Conservation (phyloP, 148 eudicot genomes). For the Pouteria glomerata region DNA sequence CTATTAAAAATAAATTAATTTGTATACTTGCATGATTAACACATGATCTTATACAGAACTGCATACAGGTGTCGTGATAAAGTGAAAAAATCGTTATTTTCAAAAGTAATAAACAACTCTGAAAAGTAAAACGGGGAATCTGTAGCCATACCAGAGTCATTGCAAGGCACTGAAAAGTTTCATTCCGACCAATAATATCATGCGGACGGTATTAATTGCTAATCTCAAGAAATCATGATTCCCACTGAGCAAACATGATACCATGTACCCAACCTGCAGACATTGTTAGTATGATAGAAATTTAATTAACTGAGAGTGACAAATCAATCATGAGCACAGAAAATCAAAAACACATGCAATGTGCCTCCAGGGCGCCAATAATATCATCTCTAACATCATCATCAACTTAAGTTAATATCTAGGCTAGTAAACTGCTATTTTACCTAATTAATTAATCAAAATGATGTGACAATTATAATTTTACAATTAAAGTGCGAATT, state of each 20-base stretch:
- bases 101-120: neutral
- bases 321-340: neutral
- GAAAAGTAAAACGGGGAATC: neutral
- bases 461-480: no score
- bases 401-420: no score
- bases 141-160: slow-evolving; percentile 76
- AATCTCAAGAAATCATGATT: slow-evolving; percentile 91
- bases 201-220: slow-evolving; percentile 94
- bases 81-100: neutral
- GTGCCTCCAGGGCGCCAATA: neutral
- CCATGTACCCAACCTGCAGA: slow-evolving; percentile 94
- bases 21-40: neutral
- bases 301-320: slow-evolving; percentile 4
- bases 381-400: neutral
- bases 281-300: slow-evolving; percentile 12
- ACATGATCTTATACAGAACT: neutral
- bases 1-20: no score
- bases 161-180: slow-evolving; percentile 95
- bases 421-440: no score
- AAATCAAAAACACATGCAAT: slow-evolving; percentile 5
- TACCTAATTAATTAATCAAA: no score
- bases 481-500: no score
- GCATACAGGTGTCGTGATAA: neutral
- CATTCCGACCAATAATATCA: slow-evolving; percentile 96
- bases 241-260: slow-evolving; percentile 87